Evolutionary conservation across 2,329 filamentous ascomycete genomes (phyloP), one percentile per base, ranked within the genome.

Genomic region (Penicillium sumatraense): DNA sequence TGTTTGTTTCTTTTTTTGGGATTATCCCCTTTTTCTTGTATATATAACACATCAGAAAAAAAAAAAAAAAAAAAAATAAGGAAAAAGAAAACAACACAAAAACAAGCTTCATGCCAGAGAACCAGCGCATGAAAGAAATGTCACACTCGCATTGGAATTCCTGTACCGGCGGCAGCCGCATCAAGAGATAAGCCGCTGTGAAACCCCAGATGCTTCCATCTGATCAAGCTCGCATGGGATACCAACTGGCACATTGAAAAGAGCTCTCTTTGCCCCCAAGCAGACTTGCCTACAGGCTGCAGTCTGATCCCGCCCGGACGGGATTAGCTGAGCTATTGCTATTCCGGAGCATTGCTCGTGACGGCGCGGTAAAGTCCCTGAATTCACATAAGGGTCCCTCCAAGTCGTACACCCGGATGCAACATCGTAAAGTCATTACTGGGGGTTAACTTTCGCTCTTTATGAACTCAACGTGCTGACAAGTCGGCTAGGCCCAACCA

Each of bases 131-230:
- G 21, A 45, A 47, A 51, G n/a, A 52, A 56, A 65, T 62, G 54
- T 59, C 57, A 62, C 59, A 66, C 59, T 69, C 64, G 63, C 68
- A 69, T 68, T 62, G 55, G 60, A 60, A 69, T 65, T 58, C 56
- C 53, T 57, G 63, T 67, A 65, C 64, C 63, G 65, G 64, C 58
- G 68, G 62, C 57, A 68, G 68, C 64, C 68, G 67, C 63, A 68
- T 65, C 51, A 63, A 67, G 57, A 66, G 64, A 67, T 72, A 69
- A 72, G 70, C 70, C 70, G 69, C 68, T 71, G 70, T 73, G 70
- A 68, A 71, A 73, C 70, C 63, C 66, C 57, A 64, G 59, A 61
- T 56, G 61, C 63, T 64, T 65, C 55, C 68, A 64, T 72, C 68
- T 72, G 70, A 72, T 72, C 67, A 67, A 67, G 66, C 64, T 61